Evolutionary conservation across 139 green algal species (phyloP).

Genomic region (Mychonastes homosphaera): DNA sequence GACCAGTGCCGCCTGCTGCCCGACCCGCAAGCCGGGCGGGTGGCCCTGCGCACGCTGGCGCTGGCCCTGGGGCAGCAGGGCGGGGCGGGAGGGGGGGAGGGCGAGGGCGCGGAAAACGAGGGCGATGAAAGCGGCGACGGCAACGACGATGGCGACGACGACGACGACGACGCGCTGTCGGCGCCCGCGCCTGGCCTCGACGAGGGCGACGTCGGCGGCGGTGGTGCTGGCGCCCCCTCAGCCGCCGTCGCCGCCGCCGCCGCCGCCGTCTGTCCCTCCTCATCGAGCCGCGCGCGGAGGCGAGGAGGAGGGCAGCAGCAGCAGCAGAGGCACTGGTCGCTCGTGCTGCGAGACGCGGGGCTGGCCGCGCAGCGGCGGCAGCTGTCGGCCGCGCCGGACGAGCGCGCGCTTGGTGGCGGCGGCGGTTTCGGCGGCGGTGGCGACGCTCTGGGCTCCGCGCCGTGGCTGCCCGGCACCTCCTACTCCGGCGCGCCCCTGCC

Average conservation of each 20-base stretch:
- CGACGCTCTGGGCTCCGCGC: not conserved
- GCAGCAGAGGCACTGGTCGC: slow-evolving; percentile 4
- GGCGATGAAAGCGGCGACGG: too few species aligned
- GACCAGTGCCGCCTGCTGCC: slow-evolving; percentile 18
- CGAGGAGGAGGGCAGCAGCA: slow-evolving; percentile 1
- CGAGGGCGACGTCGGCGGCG: too few species aligned
- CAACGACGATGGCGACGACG: not conserved
- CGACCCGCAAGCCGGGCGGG: not conserved
- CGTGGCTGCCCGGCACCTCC: not conserved
- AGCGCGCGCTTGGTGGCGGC: slow-evolving; percentile 2
- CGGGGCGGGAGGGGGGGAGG: not conserved
- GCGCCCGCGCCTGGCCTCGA: not conserved
- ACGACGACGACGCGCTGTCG: not conserved
- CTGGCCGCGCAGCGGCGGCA: slow-evolving; percentile 17
- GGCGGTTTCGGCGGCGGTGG: not conserved
- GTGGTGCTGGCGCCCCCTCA: not conserved
- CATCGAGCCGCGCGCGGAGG: slow-evolving; percentile 27
- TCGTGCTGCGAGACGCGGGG: not conserved
- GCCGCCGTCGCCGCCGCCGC: not conserved
- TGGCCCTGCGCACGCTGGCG: not conserved
- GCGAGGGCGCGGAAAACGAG: too few species aligned
- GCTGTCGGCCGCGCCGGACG: not conserved
- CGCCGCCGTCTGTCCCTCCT: slow-evolving; percentile 12
- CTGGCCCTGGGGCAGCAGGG: not conserved
- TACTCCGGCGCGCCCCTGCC: not conserved